Base-by-base conservation (phyloP, 208 protist species). In the Crithidia mellificae region DNA sequence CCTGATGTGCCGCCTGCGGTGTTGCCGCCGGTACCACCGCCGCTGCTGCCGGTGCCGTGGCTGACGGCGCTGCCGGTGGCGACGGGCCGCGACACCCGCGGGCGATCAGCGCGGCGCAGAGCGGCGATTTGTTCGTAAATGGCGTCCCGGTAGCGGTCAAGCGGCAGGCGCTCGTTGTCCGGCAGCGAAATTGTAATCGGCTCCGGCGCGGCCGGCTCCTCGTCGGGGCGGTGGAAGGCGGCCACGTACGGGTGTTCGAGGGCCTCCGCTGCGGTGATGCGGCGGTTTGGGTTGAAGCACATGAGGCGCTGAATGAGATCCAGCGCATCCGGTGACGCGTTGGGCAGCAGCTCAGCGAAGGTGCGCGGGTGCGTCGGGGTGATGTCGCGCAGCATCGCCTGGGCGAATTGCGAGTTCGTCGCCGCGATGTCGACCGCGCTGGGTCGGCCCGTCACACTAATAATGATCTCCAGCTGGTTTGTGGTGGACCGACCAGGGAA, bases 381-480 rank as follows among this genome's bases (percentile, higher is more conserved):
- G 24, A 98, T 85, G 57, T 88, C 84, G 25, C 94, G 90, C 19
- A 98, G 74, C 95, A 99, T 98, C n/a, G 86, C 85, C 22, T 97
- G 84, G 6, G 97, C 97, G 74, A 98, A 98, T 56, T 88, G 92
- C 25, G 93, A 98, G 67, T 98, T 89, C 47, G 97, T 97, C 2
- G 94, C 81, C 11, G 90, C 94, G 44, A 98, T 94, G 68, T 99
- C 98, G 19, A 85, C 84, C 36, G 93, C 51, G 15, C 79, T 84
- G 5, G 96, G 96, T 62, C 83, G 58, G 24, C 96, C 95, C 6
- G 87, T 90, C 17, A 98, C 87, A 55, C 92, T 95, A 51, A 98
- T 92, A 58, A 99, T 98, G 19, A 94, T 80, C 73, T 98, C 92
- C 17, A 99, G 83, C 83, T 99, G 98, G 68, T 99, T 98, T 72